These are phyloP conservation scores for Elaphomyces granulatus DNA, from an alignment of 495 filamentous ascomycete genomes.

Conservation along the genomic window DNA sequence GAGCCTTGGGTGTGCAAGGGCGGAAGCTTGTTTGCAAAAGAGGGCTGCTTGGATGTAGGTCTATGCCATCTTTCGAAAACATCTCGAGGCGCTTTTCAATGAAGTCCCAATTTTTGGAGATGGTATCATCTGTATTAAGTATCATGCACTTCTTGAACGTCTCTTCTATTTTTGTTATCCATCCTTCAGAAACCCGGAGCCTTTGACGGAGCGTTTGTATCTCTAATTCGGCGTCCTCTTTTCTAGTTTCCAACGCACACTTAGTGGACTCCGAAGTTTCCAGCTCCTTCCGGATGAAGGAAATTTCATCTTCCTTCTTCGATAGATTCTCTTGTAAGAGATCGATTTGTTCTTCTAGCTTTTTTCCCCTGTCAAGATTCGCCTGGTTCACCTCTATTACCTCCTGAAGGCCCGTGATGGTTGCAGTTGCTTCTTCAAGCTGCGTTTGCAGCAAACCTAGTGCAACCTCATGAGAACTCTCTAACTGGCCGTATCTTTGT, in stretches of 20 bases:
- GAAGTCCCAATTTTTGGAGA: slow-evolving; percentile 8
- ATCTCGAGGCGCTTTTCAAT: background rate
- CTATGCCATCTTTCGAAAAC: background rate
- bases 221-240: slow-evolving; percentile 14
- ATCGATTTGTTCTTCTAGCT: slow-evolving; percentile 6
- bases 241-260: slow-evolving; percentile 10
- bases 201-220: slow-evolving; percentile 13
- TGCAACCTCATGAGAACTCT: slow-evolving; percentile 9
- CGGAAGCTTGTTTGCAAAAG: too few relatives aligned
- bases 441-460: slow-evolving; percentile 11
- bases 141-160: slow-evolving; percentile 6
- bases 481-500: slow-evolving; percentile 10
- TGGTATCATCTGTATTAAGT: slow-evolving; percentile 5
- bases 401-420: slow-evolving; percentile 9
- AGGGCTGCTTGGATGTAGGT: too few relatives aligned
- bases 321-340: slow-evolving; percentile 2
- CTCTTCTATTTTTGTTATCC: slow-evolving; percentile 13
- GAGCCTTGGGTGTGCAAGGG: too few relatives aligned
- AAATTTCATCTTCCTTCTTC: slow-evolving; percentile 10
- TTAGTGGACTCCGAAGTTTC: slow-evolving; percentile 6
- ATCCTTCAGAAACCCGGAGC: slow-evolving; percentile 17
- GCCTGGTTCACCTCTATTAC: slow-evolving; percentile 1
- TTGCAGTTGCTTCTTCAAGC: slow-evolving; percentile 14
- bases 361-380: slow-evolving; percentile 3
- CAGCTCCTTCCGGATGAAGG: slow-evolving; percentile 7